Conservation (phyloP, 176 grass and related monocot genomes). For the Themeda triandra region DNA sequence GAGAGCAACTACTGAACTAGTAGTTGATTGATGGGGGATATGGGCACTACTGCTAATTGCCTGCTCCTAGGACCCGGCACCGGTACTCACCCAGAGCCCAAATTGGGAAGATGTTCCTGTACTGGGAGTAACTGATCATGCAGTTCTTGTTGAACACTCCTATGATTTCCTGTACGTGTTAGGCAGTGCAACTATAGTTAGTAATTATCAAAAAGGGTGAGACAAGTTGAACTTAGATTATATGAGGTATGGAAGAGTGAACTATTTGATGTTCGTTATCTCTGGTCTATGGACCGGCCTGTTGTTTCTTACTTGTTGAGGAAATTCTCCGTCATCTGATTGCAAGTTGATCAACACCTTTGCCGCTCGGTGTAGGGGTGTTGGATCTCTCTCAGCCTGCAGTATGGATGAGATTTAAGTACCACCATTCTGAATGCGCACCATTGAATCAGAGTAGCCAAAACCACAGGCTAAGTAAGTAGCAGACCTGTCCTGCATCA, state of each 20-base stretch:
- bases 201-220: background rate
- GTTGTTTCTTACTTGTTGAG: background rate
- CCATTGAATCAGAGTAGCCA: background rate
- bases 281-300: no score
- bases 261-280: no score
- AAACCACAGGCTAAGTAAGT: background rate
- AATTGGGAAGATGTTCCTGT: constrained; percentile 74
- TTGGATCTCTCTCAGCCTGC: background rate
- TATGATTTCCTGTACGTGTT: constrained; percentile 80
- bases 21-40: no score
- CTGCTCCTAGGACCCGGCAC: constrained; percentile 28
- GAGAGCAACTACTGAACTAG: background rate
- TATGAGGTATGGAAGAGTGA: background rate
- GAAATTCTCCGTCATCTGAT: background rate
- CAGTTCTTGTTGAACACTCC: constrained; percentile 78
- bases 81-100: constrained; percentile 83
- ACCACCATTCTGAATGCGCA: background rate
- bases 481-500: background rate
- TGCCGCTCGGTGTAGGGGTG: background rate
- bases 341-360: background rate
- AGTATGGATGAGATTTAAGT: background rate
- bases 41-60: constrained; percentile 6
- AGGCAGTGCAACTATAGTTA: background rate
- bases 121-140: constrained; percentile 82
- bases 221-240: no score